Evolutionary conservation across 2,329 filamentous ascomycete species (phyloP).

Genomic region (Neopestalotiopsis sp.): DNA sequence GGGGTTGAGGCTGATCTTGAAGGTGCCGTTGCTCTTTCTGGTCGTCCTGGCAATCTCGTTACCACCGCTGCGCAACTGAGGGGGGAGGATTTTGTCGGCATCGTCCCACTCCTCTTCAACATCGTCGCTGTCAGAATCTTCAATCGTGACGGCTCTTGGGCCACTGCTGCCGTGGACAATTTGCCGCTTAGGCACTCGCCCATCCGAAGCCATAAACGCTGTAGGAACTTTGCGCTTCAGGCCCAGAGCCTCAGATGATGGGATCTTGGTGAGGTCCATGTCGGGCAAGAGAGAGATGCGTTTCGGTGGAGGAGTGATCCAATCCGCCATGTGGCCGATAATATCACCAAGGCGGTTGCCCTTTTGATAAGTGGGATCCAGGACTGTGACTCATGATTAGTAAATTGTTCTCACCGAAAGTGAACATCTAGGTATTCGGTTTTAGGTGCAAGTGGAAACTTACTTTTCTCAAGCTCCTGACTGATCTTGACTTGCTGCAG

Average conservation of each 20-base stretch:
- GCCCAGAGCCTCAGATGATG: slow-evolving; percentile 32
- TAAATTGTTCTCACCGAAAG: slow-evolving; percentile 21
- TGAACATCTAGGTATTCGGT: neutral
- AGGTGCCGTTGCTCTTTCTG: slow-evolving; percentile 14
- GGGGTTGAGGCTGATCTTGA: neutral
- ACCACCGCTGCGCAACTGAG: neutral
- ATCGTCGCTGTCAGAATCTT: neutral
- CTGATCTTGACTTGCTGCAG: slow-evolving; percentile 38
- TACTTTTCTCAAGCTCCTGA: slow-evolving; percentile 32
- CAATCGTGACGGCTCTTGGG: neutral
- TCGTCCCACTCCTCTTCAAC: neutral
- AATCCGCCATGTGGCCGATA: slow-evolving; percentile 15
- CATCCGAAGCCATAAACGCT: slow-evolving; percentile 24
- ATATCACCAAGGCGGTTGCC: neutral
- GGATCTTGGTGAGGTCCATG: slow-evolving; percentile 21
- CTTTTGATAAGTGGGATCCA: slow-evolving; percentile 6
- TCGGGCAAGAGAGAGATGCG: slow-evolving; percentile 32
- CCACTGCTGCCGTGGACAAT: neutral
- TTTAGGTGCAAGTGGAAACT: slow-evolving; percentile 17
- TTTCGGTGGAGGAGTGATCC: slow-evolving; percentile 10
- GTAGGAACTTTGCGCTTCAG: slow-evolving; percentile 37
- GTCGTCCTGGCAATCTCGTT: neutral
- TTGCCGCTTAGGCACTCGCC: slow-evolving; percentile 1
- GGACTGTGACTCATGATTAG: slow-evolving; percentile 7
- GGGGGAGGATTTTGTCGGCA: neutral